A percentile compares a stretch with the other conserved stretches of the same genome.
phyloP scores from a whole-genome alignment of 371 early-diverging fungal species.

The Mucor plumbeus region DNA sequence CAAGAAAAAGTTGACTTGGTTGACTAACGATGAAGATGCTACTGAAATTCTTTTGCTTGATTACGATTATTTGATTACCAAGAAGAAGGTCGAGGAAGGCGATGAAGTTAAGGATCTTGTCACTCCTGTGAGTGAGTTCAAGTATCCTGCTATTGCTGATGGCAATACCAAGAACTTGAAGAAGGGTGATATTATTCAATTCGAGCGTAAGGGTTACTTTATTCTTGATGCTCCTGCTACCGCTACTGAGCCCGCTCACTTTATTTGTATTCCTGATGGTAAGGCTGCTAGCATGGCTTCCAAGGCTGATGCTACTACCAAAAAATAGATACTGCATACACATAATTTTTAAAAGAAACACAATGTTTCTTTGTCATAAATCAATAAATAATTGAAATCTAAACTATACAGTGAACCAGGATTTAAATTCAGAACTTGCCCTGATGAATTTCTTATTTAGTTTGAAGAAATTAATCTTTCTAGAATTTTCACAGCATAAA shows the following conservation, averaged over 20 bases:
- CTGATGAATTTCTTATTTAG: too few species aligned
- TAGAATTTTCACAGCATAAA: too few species aligned
- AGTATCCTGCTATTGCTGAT: constrained; percentile 69
- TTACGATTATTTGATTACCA: constrained; percentile 96
- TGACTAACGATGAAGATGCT: constrained; percentile 69
- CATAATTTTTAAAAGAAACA: background rate
- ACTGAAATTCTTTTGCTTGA: constrained; percentile 78
- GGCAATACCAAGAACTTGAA: constrained; percentile 64
- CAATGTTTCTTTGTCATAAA: background rate
- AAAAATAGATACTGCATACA: constrained; percentile 6
- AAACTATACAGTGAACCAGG: too few species aligned
- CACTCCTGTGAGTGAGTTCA: constrained; percentile 91
- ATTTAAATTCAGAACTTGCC: too few species aligned
- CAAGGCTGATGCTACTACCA: constrained; percentile 48
- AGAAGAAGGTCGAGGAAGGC: constrained; percentile 96
- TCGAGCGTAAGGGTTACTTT: constrained; percentile 98
- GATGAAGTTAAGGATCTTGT: constrained; percentile 88
- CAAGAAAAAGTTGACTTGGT: constrained; percentile 99
- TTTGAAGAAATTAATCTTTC: too few species aligned
- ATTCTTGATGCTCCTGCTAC: constrained; percentile 80
- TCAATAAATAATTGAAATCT: background rate
- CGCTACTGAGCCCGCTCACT: constrained; percentile 61
- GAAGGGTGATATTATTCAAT: constrained; percentile 93
- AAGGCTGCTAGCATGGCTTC: constrained; percentile 80
- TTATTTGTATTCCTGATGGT: constrained; percentile 95